Conservation (phyloP, 1,284 basidiomycete genomes). For the Mycena citricolor region DNA sequence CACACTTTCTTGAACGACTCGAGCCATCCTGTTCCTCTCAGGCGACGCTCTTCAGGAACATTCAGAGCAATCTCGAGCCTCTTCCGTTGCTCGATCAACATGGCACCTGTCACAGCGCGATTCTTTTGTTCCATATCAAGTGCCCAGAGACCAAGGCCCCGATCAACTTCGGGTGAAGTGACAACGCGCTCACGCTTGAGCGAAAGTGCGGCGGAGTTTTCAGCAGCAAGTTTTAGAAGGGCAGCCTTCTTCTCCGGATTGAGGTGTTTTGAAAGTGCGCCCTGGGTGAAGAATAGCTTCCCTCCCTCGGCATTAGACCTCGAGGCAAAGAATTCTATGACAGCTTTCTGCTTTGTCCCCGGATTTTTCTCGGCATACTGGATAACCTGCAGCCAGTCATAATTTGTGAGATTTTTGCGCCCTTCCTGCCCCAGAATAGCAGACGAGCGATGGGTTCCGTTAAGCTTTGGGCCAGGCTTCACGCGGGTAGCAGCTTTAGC, state of each 20-base stretch:
- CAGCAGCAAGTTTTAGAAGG: constrained; percentile 1
- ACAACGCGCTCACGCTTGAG: constrained; percentile 25
- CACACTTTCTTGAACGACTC: constrained; percentile 28
- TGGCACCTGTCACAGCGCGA: constrained; percentile 29
- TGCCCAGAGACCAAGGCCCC: constrained; percentile 32
- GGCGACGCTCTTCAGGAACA: constrained; percentile 29
- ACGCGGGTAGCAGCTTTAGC: not conserved
- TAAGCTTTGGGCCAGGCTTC: constrained; percentile 11
- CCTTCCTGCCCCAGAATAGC: not conserved
- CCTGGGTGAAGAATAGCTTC: constrained; percentile 7
- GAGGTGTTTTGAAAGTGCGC: constrained; percentile 9
- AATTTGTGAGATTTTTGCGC: constrained; percentile 20
- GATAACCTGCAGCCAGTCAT: constrained; percentile 24
- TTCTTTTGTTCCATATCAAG: constrained; percentile 30
- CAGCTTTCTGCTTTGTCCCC: constrained; percentile 12
- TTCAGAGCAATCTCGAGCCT: constrained; percentile 30
- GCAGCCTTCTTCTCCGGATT: not conserved
- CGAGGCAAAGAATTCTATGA: constrained; percentile 21
- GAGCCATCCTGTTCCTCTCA: constrained; percentile 32
- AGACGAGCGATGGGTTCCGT: constrained; percentile 1
- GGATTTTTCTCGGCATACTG: constrained; percentile 20
- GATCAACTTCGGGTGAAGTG: constrained; percentile 31
- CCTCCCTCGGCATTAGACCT: constrained; percentile 13
- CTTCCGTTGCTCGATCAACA: constrained; percentile 31
- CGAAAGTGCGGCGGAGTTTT: constrained; percentile 17